phyloP scores from a whole-genome alignment of 176 grass and related monocot species.

The Carex parvula region DNA sequence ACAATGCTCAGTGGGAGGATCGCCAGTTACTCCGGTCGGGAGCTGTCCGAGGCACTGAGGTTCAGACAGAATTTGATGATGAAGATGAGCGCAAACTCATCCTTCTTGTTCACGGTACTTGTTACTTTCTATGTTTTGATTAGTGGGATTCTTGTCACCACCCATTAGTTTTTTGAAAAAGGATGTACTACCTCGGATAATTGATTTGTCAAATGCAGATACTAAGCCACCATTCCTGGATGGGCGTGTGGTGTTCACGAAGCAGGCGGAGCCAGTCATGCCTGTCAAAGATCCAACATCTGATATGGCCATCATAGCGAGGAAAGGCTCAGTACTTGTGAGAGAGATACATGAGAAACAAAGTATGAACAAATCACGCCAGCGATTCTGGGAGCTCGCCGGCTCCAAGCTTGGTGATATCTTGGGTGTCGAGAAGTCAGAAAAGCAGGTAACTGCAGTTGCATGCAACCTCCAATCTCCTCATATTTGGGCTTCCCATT shows the following conservation, averaged over 20 bases:
- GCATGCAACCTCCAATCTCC: not conserved
- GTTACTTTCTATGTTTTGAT: not conserved
- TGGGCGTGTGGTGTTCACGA: slow-evolving; percentile 92
- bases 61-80: slow-evolving; percentile 96
- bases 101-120: slow-evolving; percentile 97
- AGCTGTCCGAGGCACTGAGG: slow-evolving; percentile 95
- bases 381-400: slow-evolving; percentile 96
- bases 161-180: not conserved
- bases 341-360: slow-evolving; percentile 98
- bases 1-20: slow-evolving; percentile 99
- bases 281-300: slow-evolving; percentile 96
- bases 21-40: slow-evolving; percentile 91
- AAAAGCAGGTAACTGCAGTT: slow-evolving; percentile 64
- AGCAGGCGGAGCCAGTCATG: slow-evolving; percentile 97
- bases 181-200: not conserved
- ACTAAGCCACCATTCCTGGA: slow-evolving; percentile 95
- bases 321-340: slow-evolving; percentile 87
- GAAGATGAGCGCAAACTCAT: slow-evolving; percentile 99
- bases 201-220: slow-evolving; percentile 38
- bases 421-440: slow-evolving; percentile 91
- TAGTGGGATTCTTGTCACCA: not conserved
- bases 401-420: slow-evolving; percentile 98
- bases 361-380: slow-evolving; percentile 93
- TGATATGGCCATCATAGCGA: slow-evolving; percentile 95
- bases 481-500: not conserved